Percentiles rank a stretch among this genome's conserved stretches.
Evolutionary conservation across 2,329 filamentous ascomycete species (phyloP).

Genomic region (Ceratocystis colombiana): DNA sequence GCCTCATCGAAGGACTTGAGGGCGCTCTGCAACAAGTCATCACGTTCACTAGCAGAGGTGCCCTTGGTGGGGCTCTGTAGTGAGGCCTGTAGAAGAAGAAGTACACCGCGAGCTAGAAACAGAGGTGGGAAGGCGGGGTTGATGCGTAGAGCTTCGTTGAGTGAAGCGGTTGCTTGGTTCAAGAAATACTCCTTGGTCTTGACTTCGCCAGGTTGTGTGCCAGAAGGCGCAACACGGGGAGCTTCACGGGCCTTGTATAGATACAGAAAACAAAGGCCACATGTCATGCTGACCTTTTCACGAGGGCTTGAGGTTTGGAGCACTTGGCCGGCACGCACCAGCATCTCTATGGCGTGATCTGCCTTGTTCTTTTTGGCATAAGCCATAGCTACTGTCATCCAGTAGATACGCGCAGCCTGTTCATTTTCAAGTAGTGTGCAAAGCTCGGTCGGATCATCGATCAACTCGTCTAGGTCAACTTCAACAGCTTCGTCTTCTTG

Average conservation of each 20-base stretch:
- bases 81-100: slow-evolving; percentile 79
- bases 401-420: slow-evolving; percentile 78
- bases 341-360: slow-evolving; percentile 67
- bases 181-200: slow-evolving; percentile 92
- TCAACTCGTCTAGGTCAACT: slow-evolving; percentile 80
- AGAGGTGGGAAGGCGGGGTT: slow-evolving; percentile 87
- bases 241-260: slow-evolving; percentile 81
- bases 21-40: slow-evolving; percentile 72
- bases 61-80: slow-evolving; percentile 56
- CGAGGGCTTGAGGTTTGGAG: slow-evolving; percentile 60
- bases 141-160: slow-evolving; percentile 92
- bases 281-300: slow-evolving; percentile 76
- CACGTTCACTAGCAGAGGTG: slow-evolving; percentile 44
- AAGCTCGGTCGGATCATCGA: slow-evolving; percentile 88
- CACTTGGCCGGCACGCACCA: slow-evolving; percentile 63
- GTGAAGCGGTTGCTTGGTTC: slow-evolving; percentile 74
- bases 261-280: slow-evolving; percentile 82
- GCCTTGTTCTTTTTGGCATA: slow-evolving; percentile 94
- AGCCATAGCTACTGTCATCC: slow-evolving; percentile 95
- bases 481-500: slow-evolving; percentile 70
- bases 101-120: slow-evolving; percentile 80
- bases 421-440: slow-evolving; percentile 94
- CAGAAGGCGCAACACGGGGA: slow-evolving; percentile 51
- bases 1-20: slow-evolving; percentile 94
- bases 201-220: slow-evolving; percentile 52